Evolutionary conservation across 371 early-diverging fungal genomes (phyloP), one percentile per base, ranked within the genome.

Genomic region (Syncephalastrum monosporum): DNA sequence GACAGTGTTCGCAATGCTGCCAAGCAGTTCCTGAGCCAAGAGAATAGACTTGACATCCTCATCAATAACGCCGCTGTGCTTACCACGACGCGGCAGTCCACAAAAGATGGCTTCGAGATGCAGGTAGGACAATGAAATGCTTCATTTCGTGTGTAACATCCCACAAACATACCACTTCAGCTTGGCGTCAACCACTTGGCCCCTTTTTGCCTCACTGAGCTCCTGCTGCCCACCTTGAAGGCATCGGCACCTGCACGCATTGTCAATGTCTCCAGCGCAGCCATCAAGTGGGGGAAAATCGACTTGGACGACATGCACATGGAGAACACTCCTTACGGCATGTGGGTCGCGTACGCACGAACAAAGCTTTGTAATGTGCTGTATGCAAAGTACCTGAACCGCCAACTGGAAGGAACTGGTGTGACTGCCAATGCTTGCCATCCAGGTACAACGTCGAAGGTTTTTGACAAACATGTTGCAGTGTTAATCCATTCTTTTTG

Each of bases 161-260:
- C 43, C 15, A 42, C 14, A 52, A 5, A 48, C 7, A 38, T 6
- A n/a, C n/a, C 41, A 5, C 15, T 2, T 24, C 19, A 65, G 65
- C 76, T 79, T 53, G 87, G 78, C 0, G 76, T 81, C 43, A 92
- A 92, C 69, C 88, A 91, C 55, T 57, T 91, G 21, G 90, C 84
- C 6, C 87, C 83, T 50, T 85, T 84, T 57, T 50, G 63, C 27
- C 60, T 67, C 6, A 63, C 68, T 15, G 60, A 63, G 23, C 24
- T 57, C 14, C 23, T 67, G 8, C 42, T 67, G 6, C 52, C 54
- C 4, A 55, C 44, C 6, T 24, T 49, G 19, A 41, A 43, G n/a
- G 53, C 60, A 27, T 67, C 74, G 12, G 56, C 58, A 15, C 62
- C 73, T 19, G 65, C 83, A 2, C 60, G 84, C 7, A 71, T 86